Evolutionary conservation across 768 basidiomycete species (phyloP), one percentile per base, ranked within the genome.

Genomic region (Rubroboletus satanas): DNA sequence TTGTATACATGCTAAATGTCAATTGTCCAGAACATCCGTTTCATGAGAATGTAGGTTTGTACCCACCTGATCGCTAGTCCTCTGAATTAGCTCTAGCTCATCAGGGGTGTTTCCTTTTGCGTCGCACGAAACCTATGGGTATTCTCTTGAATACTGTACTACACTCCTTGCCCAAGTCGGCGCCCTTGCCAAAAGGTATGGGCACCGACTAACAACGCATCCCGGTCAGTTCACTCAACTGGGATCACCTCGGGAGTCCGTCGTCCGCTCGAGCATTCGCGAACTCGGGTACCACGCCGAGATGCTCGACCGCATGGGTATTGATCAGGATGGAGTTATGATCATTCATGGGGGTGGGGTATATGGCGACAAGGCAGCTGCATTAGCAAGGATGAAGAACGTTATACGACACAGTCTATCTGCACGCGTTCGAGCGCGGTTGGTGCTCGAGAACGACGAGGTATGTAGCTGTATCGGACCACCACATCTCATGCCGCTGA

Each of bases 391-490:
- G 9, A 82, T 96, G 66, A 88, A 85, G 66, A 74, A 81, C 55
- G 87, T 85, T 14, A 88, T 91, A 54, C 72, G 66, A 45, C 75
- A 79, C 10, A 62, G 70, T n/a, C 77, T 93, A 37, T 76, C 84
- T 8, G 72, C 79, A 21, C 79, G 81, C 23, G 83, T 92, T 54
- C 82, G 88, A 56, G 78, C 78, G 14, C 78, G 95, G 43, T 68
- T 95, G 21, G 93, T 93, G 2, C 75, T 94, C n/a, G 95, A 98
- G 71, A 98, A 97, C 56, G 95, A 97, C 60, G 95, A 98, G 75
- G 90, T 89, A n/a, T n/a, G n/a, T n/a, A 46, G 31, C 18, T 17
- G 1, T 45, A 4, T 11, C 11, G 8, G 5, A 21, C 17, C 5
- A 33, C 43, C 7, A n/a, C 14, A 15, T 18, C 1, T 42, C 36